phyloP scores from a whole-genome alignment of 495 filamentous ascomycete species.

The Penicillium turbatum region DNA sequence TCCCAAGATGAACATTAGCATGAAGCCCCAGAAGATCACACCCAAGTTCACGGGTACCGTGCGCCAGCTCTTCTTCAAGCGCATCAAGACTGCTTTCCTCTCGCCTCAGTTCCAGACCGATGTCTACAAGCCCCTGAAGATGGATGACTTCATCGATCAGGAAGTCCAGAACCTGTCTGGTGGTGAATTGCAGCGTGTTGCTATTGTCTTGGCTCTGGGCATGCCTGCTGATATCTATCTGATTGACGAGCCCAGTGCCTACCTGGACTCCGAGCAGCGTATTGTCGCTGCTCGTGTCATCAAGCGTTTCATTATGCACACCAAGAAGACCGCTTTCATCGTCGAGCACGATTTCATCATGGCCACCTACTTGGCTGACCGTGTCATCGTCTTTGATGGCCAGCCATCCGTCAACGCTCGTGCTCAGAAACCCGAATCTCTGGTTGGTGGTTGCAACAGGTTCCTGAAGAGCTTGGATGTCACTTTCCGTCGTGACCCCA shows the following conservation, averaged over 20 bases:
- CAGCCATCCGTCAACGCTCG: conserved; percentile 80
- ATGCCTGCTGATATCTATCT: conserved; percentile 97
- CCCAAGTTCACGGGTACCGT: conserved; percentile 97
- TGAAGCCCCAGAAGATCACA: conserved; percentile 99
- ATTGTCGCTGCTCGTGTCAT: conserved; percentile 95
- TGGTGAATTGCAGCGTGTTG: conserved; percentile 98
- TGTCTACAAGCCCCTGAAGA: conserved; percentile 95
- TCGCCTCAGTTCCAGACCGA: conserved; percentile 98
- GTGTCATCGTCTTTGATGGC: conserved; percentile 97
- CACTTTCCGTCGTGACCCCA: conserved; percentile 96
- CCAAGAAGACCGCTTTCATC: conserved; percentile 98
- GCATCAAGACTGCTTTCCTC: conserved; percentile 94
- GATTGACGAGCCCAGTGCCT: conserved; percentile 92
- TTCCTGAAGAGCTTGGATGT: conserved; percentile 96
- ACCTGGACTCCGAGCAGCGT: conserved; percentile 98
- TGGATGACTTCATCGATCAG: conserved; percentile 98
- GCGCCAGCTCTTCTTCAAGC: conserved; percentile 90
- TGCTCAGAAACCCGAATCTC: conserved; percentile 83
- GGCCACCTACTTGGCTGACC: conserved; percentile 94
- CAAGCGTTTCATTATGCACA: conserved; percentile 99
- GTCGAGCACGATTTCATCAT: conserved; percentile 99
- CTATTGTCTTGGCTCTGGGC: conserved; percentile 92
- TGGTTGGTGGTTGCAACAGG: conserved; percentile 93
- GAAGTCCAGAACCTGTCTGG: conserved; percentile 98
- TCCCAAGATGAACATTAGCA: conserved; percentile 91